Conservation (phyloP, 139 green algal genomes). For the Ostreobium quekettii region DNA sequence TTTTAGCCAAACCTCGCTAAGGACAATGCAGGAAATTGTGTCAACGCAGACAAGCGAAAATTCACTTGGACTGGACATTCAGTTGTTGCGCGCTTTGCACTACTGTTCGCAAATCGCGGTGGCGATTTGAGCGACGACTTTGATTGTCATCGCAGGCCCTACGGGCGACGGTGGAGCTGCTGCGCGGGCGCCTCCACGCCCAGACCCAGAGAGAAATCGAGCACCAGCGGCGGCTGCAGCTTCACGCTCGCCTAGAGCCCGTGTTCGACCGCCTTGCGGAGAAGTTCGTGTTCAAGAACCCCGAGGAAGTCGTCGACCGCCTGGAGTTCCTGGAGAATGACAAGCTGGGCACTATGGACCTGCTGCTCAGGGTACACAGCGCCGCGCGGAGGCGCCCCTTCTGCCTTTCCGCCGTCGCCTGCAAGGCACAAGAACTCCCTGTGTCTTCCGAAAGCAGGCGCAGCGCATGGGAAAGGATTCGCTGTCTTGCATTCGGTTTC, state of each 20-base stretch:
- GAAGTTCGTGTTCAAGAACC: slow-evolving; percentile 32
- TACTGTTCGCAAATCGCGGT: too few relatives aligned
- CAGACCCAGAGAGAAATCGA: slow-evolving; percentile 31
- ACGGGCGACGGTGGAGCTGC: slow-evolving; percentile 33
- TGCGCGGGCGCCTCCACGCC: slow-evolving; percentile 25
- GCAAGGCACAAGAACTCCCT: too few relatives aligned
- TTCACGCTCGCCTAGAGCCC: slow-evolving; percentile 31
- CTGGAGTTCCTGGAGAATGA: slow-evolving; percentile 45
- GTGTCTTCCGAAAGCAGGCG: too few relatives aligned
- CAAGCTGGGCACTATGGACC: slow-evolving; percentile 38
- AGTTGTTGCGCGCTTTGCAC: too few relatives aligned
- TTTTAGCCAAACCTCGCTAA: slow-evolving; percentile 13
- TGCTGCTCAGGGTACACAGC: slow-evolving; percentile 31
- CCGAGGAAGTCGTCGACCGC: slow-evolving; percentile 33
- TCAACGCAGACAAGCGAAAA: slow-evolving; percentile 15
- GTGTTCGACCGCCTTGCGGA: slow-evolving; percentile 38
- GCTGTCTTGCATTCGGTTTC: too few relatives aligned
- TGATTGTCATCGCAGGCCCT: slow-evolving; percentile 15
- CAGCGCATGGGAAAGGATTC: too few relatives aligned
- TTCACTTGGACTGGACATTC: background rate
- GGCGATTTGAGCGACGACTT: background rate
- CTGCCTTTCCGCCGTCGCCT: too few relatives aligned
- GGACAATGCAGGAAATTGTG: slow-evolving; percentile 19
- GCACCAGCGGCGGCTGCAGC: slow-evolving; percentile 36
- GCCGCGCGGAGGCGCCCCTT: background rate